Base-by-base conservation (phyloP, 1,284 basidiomycete species). In the Thecaphora thlaspeos region DNA sequence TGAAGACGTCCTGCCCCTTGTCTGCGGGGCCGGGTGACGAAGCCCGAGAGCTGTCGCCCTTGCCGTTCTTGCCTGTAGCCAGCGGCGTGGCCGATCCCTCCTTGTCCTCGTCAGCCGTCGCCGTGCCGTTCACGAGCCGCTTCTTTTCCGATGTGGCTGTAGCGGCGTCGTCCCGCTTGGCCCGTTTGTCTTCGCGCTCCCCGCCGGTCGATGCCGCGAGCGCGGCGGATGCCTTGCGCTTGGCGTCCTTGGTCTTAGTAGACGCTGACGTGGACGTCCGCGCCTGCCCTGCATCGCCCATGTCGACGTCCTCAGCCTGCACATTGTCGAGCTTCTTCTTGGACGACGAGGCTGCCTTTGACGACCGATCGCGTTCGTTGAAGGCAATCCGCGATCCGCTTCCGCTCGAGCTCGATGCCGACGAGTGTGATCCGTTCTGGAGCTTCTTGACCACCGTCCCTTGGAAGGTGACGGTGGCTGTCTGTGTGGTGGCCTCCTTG, bases 251-350 rank as follows among this genome's bases (percentile, higher is more conserved):
- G 15, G 48, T 42, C 43, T 61, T 58, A 3, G 34, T 47, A 17
- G 45, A n/a, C 17, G 46, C 41, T 5, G 51, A 48, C 2, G 51
- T 45, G 12, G 44, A 46, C 15, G 55, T 49, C 5, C 48, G 53
- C 9, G 48, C 52, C 36, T 62, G 58, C n/a, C 36, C 57, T 34
- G 19, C 19, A 4, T 21, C 32, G 3, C 15, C 19, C 34, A n/a
- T 24, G 18, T 46, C 34, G 18, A 32, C 44, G 15, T 46, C 44
- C 5, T 36, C 44, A 7, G 26, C 37, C 23, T 21, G 11, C 19
- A 23, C 49, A 15, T 59, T 55, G 12, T 70, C 68, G 18, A 70
- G 46, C 62, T 66, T 64, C 40, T 60, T 64, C 53, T 62, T 70
- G 18, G 68, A 70, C 15, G 63, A 62, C 9, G 68, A 70, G 19